A percentile compares a stretch with the other conserved stretches of the same genome.
These are phyloP conservation scores for Laguncularia racemosa DNA, from an alignment of 345 rosid species.

Conservation along the genomic window DNA sequence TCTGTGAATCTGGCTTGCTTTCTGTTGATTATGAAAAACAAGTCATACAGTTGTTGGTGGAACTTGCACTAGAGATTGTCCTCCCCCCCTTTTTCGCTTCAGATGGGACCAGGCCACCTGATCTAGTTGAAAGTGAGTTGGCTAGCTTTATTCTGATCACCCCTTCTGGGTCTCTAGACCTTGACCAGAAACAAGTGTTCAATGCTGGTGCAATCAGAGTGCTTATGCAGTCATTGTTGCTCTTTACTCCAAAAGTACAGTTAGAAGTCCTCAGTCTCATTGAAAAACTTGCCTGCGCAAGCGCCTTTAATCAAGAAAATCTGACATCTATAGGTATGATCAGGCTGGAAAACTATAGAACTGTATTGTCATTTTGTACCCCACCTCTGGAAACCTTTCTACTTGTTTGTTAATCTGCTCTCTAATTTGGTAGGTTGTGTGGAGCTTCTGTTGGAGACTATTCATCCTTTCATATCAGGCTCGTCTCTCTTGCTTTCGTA, in stretches of 20 bases:
- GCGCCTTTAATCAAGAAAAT: conserved; percentile 90
- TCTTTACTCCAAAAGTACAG: conserved; percentile 90
- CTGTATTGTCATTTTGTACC: conserved; percentile 7
- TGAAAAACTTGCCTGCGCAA: conserved; percentile 77
- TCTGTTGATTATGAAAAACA: conserved; percentile 91
- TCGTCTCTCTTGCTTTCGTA: conserved; percentile 77
- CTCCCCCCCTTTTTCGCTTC: conserved; percentile 78
- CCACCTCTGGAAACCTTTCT: conserved; percentile 1
- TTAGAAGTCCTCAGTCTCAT: conserved; percentile 74
- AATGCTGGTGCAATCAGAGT: conserved; percentile 89
- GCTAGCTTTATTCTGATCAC: conserved; percentile 44
- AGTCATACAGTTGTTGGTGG: conserved; percentile 84
- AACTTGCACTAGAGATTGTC: conserved; percentile 93
- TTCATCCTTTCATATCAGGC: conserved; percentile 78
- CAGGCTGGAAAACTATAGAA: no score
- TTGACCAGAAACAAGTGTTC: conserved; percentile 75
- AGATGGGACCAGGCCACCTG: conserved; percentile 37
- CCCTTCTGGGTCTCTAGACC: conserved; percentile 55
- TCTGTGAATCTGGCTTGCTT: conserved; percentile 89
- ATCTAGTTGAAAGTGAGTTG: conserved; percentile 37
- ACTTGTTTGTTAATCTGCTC: conserved; percentile 19
- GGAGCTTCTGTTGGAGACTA: conserved; percentile 85
- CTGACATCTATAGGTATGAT: conserved; percentile 94
- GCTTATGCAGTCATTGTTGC: conserved; percentile 79
- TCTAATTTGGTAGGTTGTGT: conserved; percentile 59